Evolutionary conservation across 768 basidiomycete genomes (phyloP), one percentile per base, ranked within the genome.

Genomic region (Wakefieldia striispora): DNA sequence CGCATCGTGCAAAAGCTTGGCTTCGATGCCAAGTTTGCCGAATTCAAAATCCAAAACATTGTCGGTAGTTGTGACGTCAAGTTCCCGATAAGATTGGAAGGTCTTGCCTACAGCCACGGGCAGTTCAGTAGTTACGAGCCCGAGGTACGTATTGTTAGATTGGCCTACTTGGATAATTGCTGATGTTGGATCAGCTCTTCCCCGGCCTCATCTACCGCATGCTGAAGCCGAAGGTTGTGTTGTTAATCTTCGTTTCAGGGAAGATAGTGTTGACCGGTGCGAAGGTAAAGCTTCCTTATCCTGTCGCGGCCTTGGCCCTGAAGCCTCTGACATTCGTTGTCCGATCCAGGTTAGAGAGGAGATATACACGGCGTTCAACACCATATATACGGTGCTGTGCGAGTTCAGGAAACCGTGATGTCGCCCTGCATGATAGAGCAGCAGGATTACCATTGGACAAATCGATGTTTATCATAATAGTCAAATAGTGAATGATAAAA

Each of bases 21-120:
- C 24, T 99, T 99, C 72, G 95, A 98, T 55, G 95, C 95, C 61
- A 97, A 97, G 74, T 98, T 98, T 70, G 92, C 91, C 35, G 95
- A 99, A 70, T 98, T 98, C 78, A 99, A 98, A 75, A 98, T 98
- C 43, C 95, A 98, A 78, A 99, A 98, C 71, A 98, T 98, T 41
- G 97, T 98, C 29, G 95, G 95, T 40, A 88, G 85, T 65, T 97
- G 95, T 71, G 95, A 99, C 66, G 95, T 97, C 65, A 95, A 95
- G 75, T 98, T 99, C 75, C 95, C 97, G 53, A 98, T 98, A 65
- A 84, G 97, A 54, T 75, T 98, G 63, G 97, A 98, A 74, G 97
- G 97, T 45, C 78, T 99, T 54, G 95, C 95, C 2, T 99, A 95
- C 75, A 87, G 86, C 60, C 97, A 98, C 81, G 95, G 95, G 64